Evolutionary conservation across 1,284 basidiomycete species (phyloP).

Genomic region (Melampsora americana): DNA sequence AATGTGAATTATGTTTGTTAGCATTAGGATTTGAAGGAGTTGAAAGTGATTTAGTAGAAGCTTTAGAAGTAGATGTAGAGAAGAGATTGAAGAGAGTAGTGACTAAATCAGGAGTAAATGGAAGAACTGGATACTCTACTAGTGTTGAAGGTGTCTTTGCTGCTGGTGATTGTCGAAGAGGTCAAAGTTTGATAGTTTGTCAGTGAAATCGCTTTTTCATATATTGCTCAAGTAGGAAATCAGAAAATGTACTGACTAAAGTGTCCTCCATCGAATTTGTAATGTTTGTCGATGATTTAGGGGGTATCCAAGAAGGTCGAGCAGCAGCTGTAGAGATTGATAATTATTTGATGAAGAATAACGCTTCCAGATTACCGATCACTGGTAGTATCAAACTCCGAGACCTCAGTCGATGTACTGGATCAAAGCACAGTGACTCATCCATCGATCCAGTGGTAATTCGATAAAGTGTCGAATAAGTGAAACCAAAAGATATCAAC

Average conservation of each 20-base stretch:
- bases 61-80: constrained; percentile 78
- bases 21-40: constrained; percentile 96
- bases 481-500: too few relatives aligned
- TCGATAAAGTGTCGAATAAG: too few relatives aligned
- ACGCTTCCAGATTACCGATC: constrained; percentile 68
- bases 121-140: constrained; percentile 68
- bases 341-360: constrained; percentile 67
- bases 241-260: constrained; percentile 14
- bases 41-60: constrained; percentile 71
- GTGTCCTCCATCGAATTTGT: constrained; percentile 13
- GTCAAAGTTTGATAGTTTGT: constrained; percentile 65
- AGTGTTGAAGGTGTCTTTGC: constrained; percentile 82
- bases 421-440: too few relatives aligned
- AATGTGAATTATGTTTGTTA: constrained; percentile 72
- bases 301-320: constrained; percentile 74
- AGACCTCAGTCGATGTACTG: constrained; percentile 54
- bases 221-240: constrained; percentile 66
- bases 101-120: constrained; percentile 60
- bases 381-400: constrained; percentile 79
- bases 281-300: constrained; percentile 50
- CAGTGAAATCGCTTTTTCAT: neutral
- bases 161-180: constrained; percentile 89
- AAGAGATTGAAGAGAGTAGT: constrained; percentile 78
- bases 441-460: too few relatives aligned
- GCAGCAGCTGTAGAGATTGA: constrained; percentile 86